Percentiles rank a stretch among this genome's conserved stretches.
phyloP scores from a whole-genome alignment of 83 land plant species.

The Thuja plicata region DNA sequence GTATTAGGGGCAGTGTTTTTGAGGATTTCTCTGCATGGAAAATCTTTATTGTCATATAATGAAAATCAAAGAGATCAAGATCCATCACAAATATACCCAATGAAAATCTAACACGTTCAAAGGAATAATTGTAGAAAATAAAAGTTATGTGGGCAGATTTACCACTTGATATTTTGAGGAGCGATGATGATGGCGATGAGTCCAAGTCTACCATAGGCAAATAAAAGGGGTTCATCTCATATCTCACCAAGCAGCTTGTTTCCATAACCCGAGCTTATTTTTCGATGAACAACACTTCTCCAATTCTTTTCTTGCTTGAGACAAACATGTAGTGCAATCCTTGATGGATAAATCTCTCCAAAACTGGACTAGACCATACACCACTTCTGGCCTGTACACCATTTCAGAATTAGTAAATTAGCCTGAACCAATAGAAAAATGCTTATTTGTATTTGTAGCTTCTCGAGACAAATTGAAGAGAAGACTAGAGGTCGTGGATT shows the following conservation, averaged over 20 bases:
- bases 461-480: neutral
- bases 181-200: no score
- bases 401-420: neutral
- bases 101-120: neutral
- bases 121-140: neutral
- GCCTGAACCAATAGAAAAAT: neutral
- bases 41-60: neutral
- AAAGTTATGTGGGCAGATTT: no score
- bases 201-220: no score
- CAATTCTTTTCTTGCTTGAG: neutral
- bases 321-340: neutral
- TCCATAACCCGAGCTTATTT: neutral
- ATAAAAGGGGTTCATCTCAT: neutral
- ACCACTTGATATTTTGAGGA: no score
- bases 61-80: no score
- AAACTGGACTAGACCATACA: neutral
- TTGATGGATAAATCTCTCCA: neutral
- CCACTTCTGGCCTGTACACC: no score
- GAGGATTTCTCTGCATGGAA: neutral
- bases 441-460: neutral
- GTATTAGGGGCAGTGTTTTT: neutral
- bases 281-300: neutral
- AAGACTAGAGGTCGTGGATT: neutral
- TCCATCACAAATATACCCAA: neutral
- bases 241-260: slow-evolving; percentile 1